Evolutionary conservation across 1,284 basidiomycete species (phyloP).

Genomic region (Heterobasidion occidentale): DNA sequence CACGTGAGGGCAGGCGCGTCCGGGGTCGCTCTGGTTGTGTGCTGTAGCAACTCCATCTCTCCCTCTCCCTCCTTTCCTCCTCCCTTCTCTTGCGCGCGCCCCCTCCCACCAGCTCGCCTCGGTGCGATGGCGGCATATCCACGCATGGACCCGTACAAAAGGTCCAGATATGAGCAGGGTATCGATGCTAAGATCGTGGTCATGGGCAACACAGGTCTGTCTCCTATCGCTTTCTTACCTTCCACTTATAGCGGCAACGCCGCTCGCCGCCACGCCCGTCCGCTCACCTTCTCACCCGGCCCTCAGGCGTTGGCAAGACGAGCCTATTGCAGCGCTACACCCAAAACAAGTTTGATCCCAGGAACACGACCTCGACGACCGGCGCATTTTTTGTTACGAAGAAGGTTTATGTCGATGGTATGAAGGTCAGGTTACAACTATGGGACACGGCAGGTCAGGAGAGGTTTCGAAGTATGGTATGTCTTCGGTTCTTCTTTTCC

Average conservation of each 20-base stretch:
- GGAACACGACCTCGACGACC: conserved; percentile 85
- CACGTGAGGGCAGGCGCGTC: not conserved
- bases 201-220: conserved; percentile 86
- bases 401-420: conserved; percentile 83
- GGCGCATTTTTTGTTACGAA: conserved; percentile 94
- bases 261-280: too few relatives aligned
- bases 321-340: conserved; percentile 91
- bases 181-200: conserved; percentile 97
- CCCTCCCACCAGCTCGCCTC: conserved; percentile 14
- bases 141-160: conserved; percentile 53
- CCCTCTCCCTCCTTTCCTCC: conserved; percentile 8
- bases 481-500: conserved; percentile 15
- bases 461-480: conserved; percentile 87
- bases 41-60: conserved; percentile 1
- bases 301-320: conserved; percentile 86
- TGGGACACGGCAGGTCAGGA: conserved; percentile 99
- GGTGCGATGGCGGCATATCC: conserved; percentile 26
- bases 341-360: conserved; percentile 82
- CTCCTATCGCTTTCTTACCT: conserved; percentile 6
- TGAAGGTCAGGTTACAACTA: conserved; percentile 79
- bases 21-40: not conserved
- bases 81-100: conserved; percentile 8
- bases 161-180: conserved; percentile 66
- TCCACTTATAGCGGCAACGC: not conserved
- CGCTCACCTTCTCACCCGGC: conserved; percentile 1